A percentile compares a stretch with the other conserved stretches of the same genome.
phyloP scores from a whole-genome alignment of 331 rosid genomes.

The Telfairia occidentalis region DNA sequence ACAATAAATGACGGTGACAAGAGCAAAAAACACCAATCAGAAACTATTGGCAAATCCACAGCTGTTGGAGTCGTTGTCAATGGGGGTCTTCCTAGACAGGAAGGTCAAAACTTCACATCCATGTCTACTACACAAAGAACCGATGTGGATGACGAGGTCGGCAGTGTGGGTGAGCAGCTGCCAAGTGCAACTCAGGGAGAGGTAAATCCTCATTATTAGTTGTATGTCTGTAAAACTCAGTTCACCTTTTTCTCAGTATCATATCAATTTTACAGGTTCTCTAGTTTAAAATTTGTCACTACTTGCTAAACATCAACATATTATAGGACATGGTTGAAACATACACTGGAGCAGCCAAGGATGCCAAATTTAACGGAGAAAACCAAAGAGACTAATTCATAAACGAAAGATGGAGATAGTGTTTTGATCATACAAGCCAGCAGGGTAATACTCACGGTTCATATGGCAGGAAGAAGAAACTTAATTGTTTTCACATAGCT shows the following conservation, averaged over 20 bases:
- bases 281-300: neutral
- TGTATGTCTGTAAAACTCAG: neutral
- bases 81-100: conserved; percentile 32
- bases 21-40: conserved; percentile 25
- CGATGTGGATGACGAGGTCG: conserved; percentile 10
- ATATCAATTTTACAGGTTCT: neutral
- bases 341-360: conserved; percentile 1
- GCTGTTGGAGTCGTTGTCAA: conserved; percentile 36
- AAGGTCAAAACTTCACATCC: conserved; percentile 28
- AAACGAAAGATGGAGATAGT: neutral
- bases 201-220: neutral
- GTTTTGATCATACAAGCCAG: neutral
- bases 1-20: conserved; percentile 21
- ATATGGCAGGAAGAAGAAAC: neutral
- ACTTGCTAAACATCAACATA: neutral
- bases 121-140: neutral
- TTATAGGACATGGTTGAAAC: neutral
- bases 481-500: neutral
- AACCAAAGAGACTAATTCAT: neutral
- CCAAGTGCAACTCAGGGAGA: neutral
- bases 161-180: conserved; percentile 18
- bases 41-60: conserved; percentile 21
- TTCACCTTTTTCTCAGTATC: neutral
- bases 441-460: neutral
- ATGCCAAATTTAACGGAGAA: conserved; percentile 1